Conservation (phyloP, 257 asterid genomes). For the Jacaranda copaia region DNA sequence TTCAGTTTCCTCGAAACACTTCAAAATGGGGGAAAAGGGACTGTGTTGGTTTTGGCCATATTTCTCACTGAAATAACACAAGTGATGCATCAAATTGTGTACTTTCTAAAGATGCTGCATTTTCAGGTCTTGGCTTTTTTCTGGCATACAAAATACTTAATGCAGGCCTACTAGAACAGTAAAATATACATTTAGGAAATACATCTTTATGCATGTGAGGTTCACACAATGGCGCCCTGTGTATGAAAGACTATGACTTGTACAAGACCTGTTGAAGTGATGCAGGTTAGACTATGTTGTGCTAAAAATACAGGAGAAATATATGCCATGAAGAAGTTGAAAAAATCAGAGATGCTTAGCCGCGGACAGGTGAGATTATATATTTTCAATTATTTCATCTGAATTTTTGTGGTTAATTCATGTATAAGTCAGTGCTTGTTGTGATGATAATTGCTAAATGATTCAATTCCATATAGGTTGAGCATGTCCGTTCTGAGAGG, state of each 20-base stretch:
- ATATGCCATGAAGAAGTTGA: constrained; percentile 93
- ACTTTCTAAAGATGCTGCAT: no score
- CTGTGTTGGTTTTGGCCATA: not conserved
- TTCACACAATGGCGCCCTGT: constrained; percentile 4
- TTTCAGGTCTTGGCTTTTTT: constrained; percentile 6
- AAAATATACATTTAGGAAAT: not conserved
- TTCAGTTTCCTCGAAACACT: not conserved
- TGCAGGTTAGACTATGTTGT: constrained; percentile 93
- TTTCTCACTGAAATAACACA: constrained; percentile 2
- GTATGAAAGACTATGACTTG: constrained; percentile 12
- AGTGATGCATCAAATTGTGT: no score
- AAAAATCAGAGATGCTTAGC: constrained; percentile 95
- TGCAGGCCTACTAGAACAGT: not conserved
- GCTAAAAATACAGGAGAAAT: constrained; percentile 87
- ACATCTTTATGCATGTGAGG: not conserved
- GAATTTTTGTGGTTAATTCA: no score
- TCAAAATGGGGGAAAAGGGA: not conserved
- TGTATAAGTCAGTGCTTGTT: no score
- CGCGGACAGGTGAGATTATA: constrained; percentile 83
- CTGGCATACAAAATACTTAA: not conserved
- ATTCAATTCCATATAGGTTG: constrained; percentile 64
- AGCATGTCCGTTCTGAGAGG: constrained; percentile 99
- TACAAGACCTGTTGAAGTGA: constrained; percentile 37
- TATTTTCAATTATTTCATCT: constrained; percentile 18
- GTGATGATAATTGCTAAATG: constrained; percentile 1